These are phyloP conservation scores for Aschersonia sp. DNA, from an alignment of 2,329 filamentous ascomycete genomes.

Conservation along the genomic window DNA sequence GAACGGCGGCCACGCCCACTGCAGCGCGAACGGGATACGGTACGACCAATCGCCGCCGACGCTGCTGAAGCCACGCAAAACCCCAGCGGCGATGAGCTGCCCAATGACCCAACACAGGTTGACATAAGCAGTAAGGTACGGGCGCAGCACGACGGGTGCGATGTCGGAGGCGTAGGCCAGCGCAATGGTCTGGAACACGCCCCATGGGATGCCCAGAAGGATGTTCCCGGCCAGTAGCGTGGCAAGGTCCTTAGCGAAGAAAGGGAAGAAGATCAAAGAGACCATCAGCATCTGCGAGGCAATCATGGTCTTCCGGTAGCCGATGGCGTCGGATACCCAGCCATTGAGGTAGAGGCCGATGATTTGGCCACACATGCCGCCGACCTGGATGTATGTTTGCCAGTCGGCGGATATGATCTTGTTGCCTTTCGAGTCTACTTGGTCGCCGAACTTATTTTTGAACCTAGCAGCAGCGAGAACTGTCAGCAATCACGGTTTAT, in stretches of 20 bases:
- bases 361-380: background rate
- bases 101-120: constrained; percentile 29
- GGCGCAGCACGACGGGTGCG: constrained; percentile 15
- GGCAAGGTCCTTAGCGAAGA: constrained; percentile 21
- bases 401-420: constrained; percentile 29
- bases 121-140: constrained; percentile 22
- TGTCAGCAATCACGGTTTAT: background rate
- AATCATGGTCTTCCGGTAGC: constrained; percentile 26
- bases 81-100: constrained; percentile 23
- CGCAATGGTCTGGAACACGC: constrained; percentile 22
- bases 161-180: constrained; percentile 27
- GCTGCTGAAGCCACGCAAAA: constrained; percentile 20
- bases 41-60: constrained; percentile 23
- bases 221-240: constrained; percentile 23
- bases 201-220: constrained; percentile 25
- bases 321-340: constrained; percentile 10
- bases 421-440: constrained; percentile 7
- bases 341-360: background rate
- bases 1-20: constrained; percentile 28
- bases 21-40: constrained; percentile 26
- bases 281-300: constrained; percentile 18
- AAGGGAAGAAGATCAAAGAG: constrained; percentile 24
- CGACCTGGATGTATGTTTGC: constrained; percentile 29
- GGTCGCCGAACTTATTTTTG: constrained; percentile 13
- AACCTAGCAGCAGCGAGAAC: constrained; percentile 13